These are phyloP conservation scores for Cotoneaster glaucophyllus DNA, from an alignment of 306 rosid genomes.

Conservation along the genomic window DNA sequence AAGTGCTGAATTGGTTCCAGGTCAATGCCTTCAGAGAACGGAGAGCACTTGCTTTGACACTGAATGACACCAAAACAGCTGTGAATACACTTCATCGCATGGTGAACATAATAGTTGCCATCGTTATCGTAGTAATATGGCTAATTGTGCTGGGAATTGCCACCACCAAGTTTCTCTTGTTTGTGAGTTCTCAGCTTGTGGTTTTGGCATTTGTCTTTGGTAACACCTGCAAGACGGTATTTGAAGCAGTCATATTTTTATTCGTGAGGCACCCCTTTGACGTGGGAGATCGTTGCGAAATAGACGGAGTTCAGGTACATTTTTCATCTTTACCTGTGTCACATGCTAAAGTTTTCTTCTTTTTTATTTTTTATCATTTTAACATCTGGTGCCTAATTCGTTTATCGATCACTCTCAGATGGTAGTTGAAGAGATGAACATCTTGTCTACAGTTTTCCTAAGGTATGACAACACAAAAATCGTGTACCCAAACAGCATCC, in stretches of 20 bases:
- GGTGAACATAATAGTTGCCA: constrained; percentile 59
- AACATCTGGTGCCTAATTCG: constrained; percentile 13
- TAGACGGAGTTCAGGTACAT: constrained; percentile 69
- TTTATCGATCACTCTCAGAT: constrained; percentile 43
- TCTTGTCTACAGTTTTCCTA: constrained; percentile 82
- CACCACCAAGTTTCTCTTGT: constrained; percentile 58
- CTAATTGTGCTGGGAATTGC: constrained; percentile 73
- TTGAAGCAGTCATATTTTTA: constrained; percentile 78
- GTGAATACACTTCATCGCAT: constrained; percentile 76
- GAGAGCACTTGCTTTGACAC: constrained; percentile 84
- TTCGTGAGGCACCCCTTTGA: constrained; percentile 93
- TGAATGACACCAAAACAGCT: constrained; percentile 94
- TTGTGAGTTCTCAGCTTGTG: constrained; percentile 77
- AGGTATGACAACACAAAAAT: constrained; percentile 62
- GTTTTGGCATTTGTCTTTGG: constrained; percentile 84
- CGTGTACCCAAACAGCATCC: constrained; percentile 60
- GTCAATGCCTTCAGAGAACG: constrained; percentile 89
- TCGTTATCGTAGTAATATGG: constrained; percentile 51
- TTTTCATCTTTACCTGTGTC: background rate
- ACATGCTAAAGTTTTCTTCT: background rate
- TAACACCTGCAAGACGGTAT: constrained; percentile 82
- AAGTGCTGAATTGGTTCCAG: constrained; percentile 25
- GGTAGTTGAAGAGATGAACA: constrained; percentile 98
- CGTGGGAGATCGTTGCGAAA: constrained; percentile 94
- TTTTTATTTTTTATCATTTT: background rate